Evolutionary conservation across 139 green algal species (phyloP), one percentile per base, ranked within the genome.

Genomic region (Yamagishiella unicocca): DNA sequence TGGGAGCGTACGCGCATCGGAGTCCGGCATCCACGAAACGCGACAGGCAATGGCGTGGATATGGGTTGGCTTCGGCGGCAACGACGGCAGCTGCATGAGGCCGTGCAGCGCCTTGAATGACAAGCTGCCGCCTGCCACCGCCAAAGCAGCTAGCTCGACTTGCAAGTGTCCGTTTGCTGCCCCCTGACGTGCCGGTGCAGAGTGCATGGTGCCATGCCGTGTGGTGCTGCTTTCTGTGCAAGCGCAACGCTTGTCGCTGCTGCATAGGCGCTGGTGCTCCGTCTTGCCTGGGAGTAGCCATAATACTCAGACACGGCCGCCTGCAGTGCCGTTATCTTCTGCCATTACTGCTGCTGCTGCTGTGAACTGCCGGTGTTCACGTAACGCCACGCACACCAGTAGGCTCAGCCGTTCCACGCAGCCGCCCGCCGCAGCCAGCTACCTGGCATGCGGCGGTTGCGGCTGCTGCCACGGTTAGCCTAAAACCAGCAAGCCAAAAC

Each of bases 401-500:
- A n/a, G 66, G 42, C 40, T 40, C 70, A 35, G 33, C 70, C 70
- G 38, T 35, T 7, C 1, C 35, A 37, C 25, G 70, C 70, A 78
- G 70, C 72, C 74, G 74, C 33, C 33, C 74, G 74, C 74, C 74
- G 74, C 74, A 82, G 74, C 74, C 74, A 14, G 10, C 46, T 19
- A 17, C 31, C 2, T 10, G 43, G 74, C 74, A 14, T 82, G 74
- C 74, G 74, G 74, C 74, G 46, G 2, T 33, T 25, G 31, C 46
- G 46, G 74, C 74, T 67, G 74, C 46, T 22, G 42, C 21, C 40
- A 80, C 27, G 43, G 43, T 4, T 80, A 45, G 72, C n/a, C 43
- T 9, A 64, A 29, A 29, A 42, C 42, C 29, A 19, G 43, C 43
- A 61, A 25, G 43, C 3, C 72, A 6, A n/a, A 1, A 14, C 72